Base-by-base conservation (phyloP, 2,329 filamentous ascomycete species). In the Penicillium sp. region DNA sequence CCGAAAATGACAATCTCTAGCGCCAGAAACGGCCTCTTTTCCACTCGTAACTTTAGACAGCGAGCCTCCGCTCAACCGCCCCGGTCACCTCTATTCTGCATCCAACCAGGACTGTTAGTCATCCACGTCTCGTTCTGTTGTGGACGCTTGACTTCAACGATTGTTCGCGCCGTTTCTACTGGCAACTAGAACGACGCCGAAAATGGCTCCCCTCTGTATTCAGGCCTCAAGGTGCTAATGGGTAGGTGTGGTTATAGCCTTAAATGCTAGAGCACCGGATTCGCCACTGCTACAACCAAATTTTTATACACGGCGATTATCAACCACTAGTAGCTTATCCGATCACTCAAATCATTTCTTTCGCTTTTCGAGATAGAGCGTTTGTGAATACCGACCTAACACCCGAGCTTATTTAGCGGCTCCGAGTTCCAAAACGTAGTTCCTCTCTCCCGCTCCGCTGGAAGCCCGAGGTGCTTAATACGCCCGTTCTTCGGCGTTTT, bases 241-340 rank as follows among this genome's bases (percentile, higher is more conserved):
- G 68, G 63, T 72, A 72, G 69, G 67, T 3, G 11, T 42, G 48
- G 37, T 38, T 39, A 39, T 45, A 10, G 38, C 38, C 45, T 37
- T 1, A 20, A 60, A 28, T 28, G 25, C 25, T 28, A 28, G 25
- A 28, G 25, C 25, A 28, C 25, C 25, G 25, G 25, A 28, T 28
- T 28, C 25, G 3, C 25, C 5, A 28, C 25, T 28, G 25, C 25
- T 3, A 28, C 1, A 28, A 28, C 66, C 5, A 71, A 71, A 59
- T 71, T 71, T 45, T 73, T 71, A 69, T 72, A 49, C 39, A 72
- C 34, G 31, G 67, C n/a, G 59, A 70, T 58, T 73, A 73, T 35
- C 49, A 72, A 22, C 3, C 22, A 63, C 39, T 73, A 15, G 68
- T 48, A 63, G 72, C 71, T 60, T 73, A 47, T 35, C 66, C 55